These are phyloP conservation scores for Leersia perrieri DNA, from an alignment of 176 grass and related monocot genomes.

Conservation along the genomic window DNA sequence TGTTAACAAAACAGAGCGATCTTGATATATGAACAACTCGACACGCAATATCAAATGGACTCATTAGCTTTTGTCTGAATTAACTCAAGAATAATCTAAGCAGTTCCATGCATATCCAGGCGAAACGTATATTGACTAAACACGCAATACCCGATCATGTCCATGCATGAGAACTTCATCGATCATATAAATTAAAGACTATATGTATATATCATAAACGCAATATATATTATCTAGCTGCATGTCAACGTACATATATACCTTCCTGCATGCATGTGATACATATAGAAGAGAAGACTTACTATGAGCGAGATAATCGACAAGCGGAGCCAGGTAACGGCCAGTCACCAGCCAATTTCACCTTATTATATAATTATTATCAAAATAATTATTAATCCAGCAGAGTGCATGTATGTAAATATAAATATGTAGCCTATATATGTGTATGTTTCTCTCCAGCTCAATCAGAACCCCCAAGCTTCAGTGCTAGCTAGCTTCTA, in stretches of 20 bases:
- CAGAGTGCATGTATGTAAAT: too few species aligned
- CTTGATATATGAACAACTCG: too few species aligned
- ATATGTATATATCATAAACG: too few species aligned
- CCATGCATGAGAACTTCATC: not conserved
- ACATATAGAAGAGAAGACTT: not conserved
- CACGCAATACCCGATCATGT: not conserved
- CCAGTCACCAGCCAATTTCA: not conserved
- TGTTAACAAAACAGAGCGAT: not conserved
- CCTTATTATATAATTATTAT: too few species aligned
- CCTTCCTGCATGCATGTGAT: not conserved
- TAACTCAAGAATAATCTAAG: not conserved
- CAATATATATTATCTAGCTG: not conserved
- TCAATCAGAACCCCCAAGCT: too few species aligned
- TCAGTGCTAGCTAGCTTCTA: too few species aligned
- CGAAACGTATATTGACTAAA: not conserved
- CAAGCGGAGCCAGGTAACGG: not conserved
- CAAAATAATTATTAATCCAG: too few species aligned
- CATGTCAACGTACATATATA: not conserved
- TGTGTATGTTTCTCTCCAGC: too few species aligned
- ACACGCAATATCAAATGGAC: not conserved
- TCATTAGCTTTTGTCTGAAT: not conserved
- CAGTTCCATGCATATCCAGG: not conserved
- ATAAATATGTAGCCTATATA: too few species aligned
- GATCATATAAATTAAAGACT: not conserved
- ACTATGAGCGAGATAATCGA: not conserved